phyloP scores from a whole-genome alignment of 371 early-diverging fungal species.

The Coemansia sp. region DNA sequence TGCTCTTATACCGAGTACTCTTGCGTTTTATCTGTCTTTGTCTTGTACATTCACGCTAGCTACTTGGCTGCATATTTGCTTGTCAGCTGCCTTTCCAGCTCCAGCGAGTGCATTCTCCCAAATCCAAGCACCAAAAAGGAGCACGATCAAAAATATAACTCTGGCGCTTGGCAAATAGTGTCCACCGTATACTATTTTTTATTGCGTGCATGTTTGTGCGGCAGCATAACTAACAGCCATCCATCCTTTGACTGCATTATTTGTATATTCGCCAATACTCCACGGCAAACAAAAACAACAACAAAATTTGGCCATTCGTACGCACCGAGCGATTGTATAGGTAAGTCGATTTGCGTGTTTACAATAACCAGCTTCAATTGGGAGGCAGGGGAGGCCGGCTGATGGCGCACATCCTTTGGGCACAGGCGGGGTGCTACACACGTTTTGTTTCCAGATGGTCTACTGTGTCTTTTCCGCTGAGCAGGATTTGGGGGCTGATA shows the following conservation, averaged over 20 bases:
- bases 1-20: no score
- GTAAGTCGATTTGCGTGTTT: conserved; percentile 11
- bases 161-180: no score
- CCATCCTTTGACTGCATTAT: neutral
- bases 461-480: neutral
- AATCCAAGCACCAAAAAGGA: no score
- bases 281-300: conserved; percentile 3
- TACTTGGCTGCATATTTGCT: no score
- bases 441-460: conserved; percentile 1
- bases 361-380: neutral
- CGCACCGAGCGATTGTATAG: conserved; percentile 1
- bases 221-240: neutral
- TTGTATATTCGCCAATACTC: conserved; percentile 5
- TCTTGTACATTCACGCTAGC: no score
- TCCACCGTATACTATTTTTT: neutral
- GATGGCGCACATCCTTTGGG: neutral
- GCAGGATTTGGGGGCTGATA: neutral
- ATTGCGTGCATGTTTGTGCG: neutral
- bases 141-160: no score
- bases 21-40: no score
- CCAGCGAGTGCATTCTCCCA: no score
- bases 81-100: no score
- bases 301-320: conserved; percentile 3
- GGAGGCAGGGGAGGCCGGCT: neutral
- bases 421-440: neutral